Evolutionary conservation across 768 basidiomycete species (phyloP).

Genomic region (Lyophyllum shimeji): DNA sequence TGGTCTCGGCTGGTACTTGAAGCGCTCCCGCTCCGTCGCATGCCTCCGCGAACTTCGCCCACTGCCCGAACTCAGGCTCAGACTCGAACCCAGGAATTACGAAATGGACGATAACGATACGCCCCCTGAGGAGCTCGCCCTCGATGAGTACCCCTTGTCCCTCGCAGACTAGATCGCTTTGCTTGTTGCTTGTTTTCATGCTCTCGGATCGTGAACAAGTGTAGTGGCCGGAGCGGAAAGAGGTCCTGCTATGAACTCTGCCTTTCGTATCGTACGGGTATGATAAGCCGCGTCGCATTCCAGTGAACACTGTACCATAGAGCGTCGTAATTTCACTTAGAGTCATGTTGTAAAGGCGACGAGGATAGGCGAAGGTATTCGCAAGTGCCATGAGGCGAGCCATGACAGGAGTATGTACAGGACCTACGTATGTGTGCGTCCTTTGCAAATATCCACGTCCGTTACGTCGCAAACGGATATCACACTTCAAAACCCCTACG

Average conservation of each 20-base stretch:
- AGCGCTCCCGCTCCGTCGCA: conserved; percentile 36
- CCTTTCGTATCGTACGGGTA: not conserved
- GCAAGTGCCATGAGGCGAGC: no score
- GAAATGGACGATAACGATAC: conserved; percentile 5
- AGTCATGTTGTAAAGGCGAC: no score
- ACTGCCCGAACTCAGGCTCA: conserved; percentile 1
- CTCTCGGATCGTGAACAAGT: not conserved
- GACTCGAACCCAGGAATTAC: not conserved
- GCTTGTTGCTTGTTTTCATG: not conserved
- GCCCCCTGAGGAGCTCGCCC: not conserved
- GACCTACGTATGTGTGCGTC: no score
- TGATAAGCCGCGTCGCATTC: not conserved
- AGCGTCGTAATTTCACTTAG: no score
- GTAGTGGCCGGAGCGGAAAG: not conserved
- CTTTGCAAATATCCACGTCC: no score
- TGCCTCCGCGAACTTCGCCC: conserved; percentile 33
- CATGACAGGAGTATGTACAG: no score
- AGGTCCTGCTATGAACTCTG: no score
- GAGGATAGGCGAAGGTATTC: no score
- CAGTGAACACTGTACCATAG: not conserved
- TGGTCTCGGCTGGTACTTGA: conserved; percentile 38
- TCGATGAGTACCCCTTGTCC: not conserved
- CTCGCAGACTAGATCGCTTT: not conserved
- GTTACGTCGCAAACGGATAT: no score
- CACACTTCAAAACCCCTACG: no score